These are phyloP conservation scores for Sideroxylon spinosum DNA, from an alignment of 179 eudicot genomes.

Conservation along the genomic window DNA sequence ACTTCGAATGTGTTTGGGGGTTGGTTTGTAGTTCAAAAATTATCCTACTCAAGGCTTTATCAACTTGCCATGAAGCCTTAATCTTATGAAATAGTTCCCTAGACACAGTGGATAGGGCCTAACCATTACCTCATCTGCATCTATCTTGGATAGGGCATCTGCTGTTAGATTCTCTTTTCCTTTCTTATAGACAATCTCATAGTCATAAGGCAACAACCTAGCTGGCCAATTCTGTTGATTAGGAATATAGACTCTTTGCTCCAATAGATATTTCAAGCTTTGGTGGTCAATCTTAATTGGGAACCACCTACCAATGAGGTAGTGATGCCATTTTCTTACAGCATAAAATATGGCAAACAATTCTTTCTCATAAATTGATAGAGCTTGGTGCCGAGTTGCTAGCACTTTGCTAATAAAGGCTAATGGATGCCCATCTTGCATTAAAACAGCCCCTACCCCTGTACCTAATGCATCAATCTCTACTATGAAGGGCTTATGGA, in stretches of 20 bases:
- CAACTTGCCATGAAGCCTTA: no score
- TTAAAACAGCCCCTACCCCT: constrained; percentile 14
- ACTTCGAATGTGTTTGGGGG: no score
- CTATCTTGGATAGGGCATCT: background rate
- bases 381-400: background rate
- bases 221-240: background rate
- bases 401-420: constrained; percentile 8
- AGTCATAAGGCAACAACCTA: background rate
- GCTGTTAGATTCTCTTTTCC: background rate
- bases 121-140: no score
- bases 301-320: background rate
- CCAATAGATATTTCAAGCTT: background rate
- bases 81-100: no score
- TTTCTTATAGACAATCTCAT: background rate
- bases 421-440: constrained; percentile 8
- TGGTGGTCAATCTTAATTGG: background rate
- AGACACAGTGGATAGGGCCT: background rate
- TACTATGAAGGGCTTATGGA: background rate
- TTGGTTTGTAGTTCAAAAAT: background rate
- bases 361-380: constrained; percentile 12
- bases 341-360: background rate
- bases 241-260: background rate
- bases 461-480: constrained; percentile 7
- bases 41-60: no score
- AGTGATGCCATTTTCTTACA: background rate